Conservation (phyloP, 129 eudicot genomes). For the Artemisia argyi region DNA sequence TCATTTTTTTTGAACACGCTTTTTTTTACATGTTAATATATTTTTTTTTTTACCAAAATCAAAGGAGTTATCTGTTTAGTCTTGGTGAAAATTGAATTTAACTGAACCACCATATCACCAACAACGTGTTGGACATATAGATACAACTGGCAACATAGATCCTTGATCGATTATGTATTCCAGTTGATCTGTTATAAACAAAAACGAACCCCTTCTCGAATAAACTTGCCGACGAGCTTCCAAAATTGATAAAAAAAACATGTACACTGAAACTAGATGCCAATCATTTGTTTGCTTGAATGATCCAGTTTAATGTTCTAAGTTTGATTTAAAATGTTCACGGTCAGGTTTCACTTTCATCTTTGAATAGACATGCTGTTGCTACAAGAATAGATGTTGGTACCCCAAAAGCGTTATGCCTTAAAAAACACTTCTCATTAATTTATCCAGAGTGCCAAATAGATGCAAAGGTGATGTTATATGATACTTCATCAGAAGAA, state of each 20-base stretch:
- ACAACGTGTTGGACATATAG: too few relatives aligned
- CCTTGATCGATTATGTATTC: too few relatives aligned
- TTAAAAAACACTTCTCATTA: conserved; percentile 80
- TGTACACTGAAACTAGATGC: neutral
- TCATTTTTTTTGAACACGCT: neutral
- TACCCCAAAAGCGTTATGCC: conserved; percentile 92
- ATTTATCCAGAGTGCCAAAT: conserved; percentile 94
- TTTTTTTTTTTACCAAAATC: neutral
- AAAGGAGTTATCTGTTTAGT: neutral
- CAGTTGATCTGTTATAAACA: too few relatives aligned
- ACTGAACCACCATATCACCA: too few relatives aligned
- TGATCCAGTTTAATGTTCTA: neutral
- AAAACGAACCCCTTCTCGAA: too few relatives aligned
- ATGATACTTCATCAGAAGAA: conserved; percentile 90
- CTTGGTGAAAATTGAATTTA: too few relatives aligned
- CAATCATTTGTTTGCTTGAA: neutral
- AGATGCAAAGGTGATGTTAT: conserved; percentile 74
- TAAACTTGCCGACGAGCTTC: too few relatives aligned
- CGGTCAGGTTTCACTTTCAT: conserved; percentile 91
- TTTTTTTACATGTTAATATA: neutral
- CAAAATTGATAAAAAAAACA: neutral
- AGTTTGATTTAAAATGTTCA: neutral
- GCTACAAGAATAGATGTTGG: conserved; percentile 99
- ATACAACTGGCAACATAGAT: too few relatives aligned
- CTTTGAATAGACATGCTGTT: conserved; percentile 97